Percentiles rank a stretch among this genome's conserved stretches.
These are phyloP conservation scores for Rosa lucieae DNA, from an alignment of 306 rosid species.

Conservation along the genomic window DNA sequence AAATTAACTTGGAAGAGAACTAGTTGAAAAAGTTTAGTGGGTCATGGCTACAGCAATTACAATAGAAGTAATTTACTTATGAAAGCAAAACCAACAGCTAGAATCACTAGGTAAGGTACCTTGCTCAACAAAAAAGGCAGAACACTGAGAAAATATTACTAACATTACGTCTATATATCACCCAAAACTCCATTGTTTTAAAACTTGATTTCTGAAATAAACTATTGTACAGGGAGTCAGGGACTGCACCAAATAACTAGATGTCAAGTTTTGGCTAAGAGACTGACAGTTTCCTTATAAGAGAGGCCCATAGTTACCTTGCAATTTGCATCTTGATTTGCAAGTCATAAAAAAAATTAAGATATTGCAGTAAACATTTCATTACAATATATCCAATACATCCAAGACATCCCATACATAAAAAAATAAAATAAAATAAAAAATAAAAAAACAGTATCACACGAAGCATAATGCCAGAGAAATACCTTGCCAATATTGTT, in stretches of 20 bases:
- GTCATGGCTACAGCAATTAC: background rate
- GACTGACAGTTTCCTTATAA: background rate
- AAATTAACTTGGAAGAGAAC: background rate
- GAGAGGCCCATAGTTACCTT: background rate
- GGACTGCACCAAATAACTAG: background rate
- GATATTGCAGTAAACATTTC: background rate
- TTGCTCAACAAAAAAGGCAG: background rate
- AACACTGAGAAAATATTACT: background rate
- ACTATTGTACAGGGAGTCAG: background rate
- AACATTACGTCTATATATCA: background rate
- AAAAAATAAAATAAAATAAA: background rate
- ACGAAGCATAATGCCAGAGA: constrained; percentile 12
- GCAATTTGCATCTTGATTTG: background rate
- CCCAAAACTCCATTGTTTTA: background rate
- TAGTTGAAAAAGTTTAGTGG: background rate
- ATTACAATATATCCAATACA: background rate
- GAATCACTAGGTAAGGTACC: background rate
- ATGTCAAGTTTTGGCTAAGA: background rate
- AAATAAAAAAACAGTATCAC: background rate
- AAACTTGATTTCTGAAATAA: background rate
- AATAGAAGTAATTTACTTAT: background rate
- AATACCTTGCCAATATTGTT: constrained; percentile 95
- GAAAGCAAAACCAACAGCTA: background rate
- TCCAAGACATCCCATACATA: background rate
- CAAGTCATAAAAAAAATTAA: background rate